Percentiles rank a stretch among this genome's conserved stretches.
Evolutionary conservation across 805 yeast genomes (phyloP).

Genomic region (Myxozyma vanderwaltii): DNA sequence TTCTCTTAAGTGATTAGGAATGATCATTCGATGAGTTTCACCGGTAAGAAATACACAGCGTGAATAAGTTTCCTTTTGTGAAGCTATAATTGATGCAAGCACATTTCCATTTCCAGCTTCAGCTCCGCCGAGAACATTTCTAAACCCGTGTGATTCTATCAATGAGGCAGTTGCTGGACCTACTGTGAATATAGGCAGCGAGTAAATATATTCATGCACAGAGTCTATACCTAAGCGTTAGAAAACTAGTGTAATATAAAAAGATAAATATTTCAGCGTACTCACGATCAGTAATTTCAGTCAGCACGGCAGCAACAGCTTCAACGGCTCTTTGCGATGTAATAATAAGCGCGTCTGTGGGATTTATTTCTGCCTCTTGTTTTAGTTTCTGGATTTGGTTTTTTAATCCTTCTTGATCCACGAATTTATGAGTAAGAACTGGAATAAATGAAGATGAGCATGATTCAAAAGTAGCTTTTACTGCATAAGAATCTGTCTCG

Average conservation of each 20-base stretch:
- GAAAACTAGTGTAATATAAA: too few species aligned
- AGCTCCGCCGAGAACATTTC: conserved; percentile 67
- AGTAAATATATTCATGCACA: not conserved
- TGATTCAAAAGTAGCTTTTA: conserved; percentile 5
- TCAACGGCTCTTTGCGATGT: conserved; percentile 94
- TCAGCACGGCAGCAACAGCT: conserved; percentile 50
- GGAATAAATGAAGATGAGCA: conserved; percentile 59
- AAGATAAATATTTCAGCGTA: too few species aligned
- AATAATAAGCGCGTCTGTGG: conserved; percentile 60
- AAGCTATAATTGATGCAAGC: conserved; percentile 56
- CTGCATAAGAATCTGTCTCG: conserved; percentile 17
- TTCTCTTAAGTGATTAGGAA: conserved; percentile 60
- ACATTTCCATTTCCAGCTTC: conserved; percentile 79
- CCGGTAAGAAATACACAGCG: conserved; percentile 75
- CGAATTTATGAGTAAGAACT: conserved; percentile 64
- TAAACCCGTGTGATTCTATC: conserved; percentile 63
- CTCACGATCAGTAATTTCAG: conserved; percentile 44
- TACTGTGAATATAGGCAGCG: conserved; percentile 69
- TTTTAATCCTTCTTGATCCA: conserved; percentile 51
- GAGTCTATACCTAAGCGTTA: not conserved
- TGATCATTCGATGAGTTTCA: conserved; percentile 74
- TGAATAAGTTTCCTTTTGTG: conserved; percentile 27
- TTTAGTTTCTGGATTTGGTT: conserved; percentile 43
- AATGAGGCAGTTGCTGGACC: conserved; percentile 84
- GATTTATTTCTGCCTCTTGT: conserved; percentile 38